A percentile compares a stretch with the other conserved stretches of the same genome.
Conservation (phyloP, 768 basidiomycete genomes). For the Calvatia gigantea region DNA sequence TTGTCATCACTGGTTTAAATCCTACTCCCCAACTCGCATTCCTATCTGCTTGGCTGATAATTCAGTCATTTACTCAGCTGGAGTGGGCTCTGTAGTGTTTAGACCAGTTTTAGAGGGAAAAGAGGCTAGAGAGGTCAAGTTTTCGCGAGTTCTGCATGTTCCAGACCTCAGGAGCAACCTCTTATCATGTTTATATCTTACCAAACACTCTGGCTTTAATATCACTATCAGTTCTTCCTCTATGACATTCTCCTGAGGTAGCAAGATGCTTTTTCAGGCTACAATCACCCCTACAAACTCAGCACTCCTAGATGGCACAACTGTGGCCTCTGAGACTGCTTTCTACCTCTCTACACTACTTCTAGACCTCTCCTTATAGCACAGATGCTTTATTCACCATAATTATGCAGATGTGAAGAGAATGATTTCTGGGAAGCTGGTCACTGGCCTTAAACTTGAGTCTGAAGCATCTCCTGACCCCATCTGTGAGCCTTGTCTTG, state of each 20-base stretch:
- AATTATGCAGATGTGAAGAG: too few species aligned
- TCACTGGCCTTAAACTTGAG: background rate
- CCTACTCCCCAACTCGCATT: constrained; percentile 1
- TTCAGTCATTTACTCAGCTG: background rate
- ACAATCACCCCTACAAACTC: constrained; percentile 1
- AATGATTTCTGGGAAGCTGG: too few species aligned
- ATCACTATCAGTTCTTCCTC: background rate
- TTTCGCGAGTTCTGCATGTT: constrained; percentile 15
- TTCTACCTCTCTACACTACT: background rate
- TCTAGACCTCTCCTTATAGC: background rate
- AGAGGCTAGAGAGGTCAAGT: constrained; percentile 6
- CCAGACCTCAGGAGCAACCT: constrained; percentile 16
- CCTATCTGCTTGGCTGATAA: constrained; percentile 16
- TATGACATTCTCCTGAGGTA: background rate
- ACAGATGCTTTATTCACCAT: background rate
- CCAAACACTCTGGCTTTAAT: constrained; percentile 1
- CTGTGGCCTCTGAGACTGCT: background rate
- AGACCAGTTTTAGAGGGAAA: background rate
- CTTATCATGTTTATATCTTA: constrained; percentile 10
- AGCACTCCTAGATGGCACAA: background rate
- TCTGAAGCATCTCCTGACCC: background rate
- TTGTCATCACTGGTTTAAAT: constrained; percentile 12
- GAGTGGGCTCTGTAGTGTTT: background rate
- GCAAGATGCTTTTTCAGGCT: background rate
- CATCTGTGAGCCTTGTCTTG: too few species aligned